A percentile compares a stretch with the other conserved stretches of the same genome.
These are phyloP conservation scores for Caloboletus firmus DNA, from an alignment of 1,284 basidiomycete species.

Conservation along the genomic window DNA sequence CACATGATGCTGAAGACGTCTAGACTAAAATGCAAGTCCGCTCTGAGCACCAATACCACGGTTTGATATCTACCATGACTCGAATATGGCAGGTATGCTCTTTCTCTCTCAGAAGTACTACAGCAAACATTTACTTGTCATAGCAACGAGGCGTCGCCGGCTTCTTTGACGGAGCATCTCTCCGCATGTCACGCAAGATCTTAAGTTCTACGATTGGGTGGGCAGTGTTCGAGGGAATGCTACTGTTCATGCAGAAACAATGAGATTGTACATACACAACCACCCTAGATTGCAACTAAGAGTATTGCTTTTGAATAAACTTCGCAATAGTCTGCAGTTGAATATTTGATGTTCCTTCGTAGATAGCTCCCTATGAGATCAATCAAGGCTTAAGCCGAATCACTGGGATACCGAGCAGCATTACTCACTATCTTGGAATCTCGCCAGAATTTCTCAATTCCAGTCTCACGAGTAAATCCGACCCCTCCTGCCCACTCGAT, in stretches of 20 bases:
- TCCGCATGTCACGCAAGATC: slow-evolving; percentile 85
- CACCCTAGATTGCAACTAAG: slow-evolving; percentile 31
- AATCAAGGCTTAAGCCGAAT: slow-evolving; percentile 8
- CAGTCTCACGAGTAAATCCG: slow-evolving; percentile 93
- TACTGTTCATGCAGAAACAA: slow-evolving; percentile 56
- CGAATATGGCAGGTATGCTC: slow-evolving; percentile 67
- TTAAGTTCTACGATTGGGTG: slow-evolving; percentile 90
- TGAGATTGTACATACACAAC: slow-evolving; percentile 8
- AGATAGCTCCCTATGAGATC: slow-evolving; percentile 76
- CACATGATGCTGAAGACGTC: slow-evolving; percentile 12
- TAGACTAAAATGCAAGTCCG: slow-evolving; percentile 88
- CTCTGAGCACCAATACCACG: slow-evolving; percentile 68
- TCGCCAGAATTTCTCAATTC: slow-evolving; percentile 92
- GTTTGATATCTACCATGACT: slow-evolving; percentile 60
- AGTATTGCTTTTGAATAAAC: slow-evolving; percentile 80
- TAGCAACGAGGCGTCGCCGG: slow-evolving; percentile 75
- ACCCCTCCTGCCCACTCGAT: slow-evolving; percentile 98
- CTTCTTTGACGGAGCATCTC: slow-evolving; percentile 83
- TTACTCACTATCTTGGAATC: slow-evolving; percentile 91
- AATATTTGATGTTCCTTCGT: slow-evolving; percentile 96
- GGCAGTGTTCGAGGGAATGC: slow-evolving; percentile 86
- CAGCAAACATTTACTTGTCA: not conserved
- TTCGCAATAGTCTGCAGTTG: slow-evolving; percentile 97
- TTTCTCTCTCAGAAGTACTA: not conserved
- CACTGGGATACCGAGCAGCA: not conserved